Evolutionary conservation across 805 yeast species (phyloP), one percentile per base, ranked within the genome.

Genomic region (Myxozyma sirexii): DNA sequence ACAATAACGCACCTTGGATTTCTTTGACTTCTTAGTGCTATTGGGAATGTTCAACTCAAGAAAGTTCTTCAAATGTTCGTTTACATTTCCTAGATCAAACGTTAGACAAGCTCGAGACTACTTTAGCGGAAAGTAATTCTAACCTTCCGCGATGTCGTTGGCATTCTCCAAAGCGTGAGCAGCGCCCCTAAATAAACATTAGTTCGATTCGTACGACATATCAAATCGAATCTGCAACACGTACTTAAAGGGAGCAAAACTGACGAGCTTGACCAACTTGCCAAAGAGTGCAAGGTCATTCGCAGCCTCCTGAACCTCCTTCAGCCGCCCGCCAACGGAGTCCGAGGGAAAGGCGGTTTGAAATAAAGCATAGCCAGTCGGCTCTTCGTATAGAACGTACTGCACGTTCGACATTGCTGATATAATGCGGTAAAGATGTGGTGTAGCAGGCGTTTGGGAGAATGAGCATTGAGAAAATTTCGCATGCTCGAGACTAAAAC

Each of bases 81-180:
- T 87, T 58, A 93, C 96, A 69, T 92, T 82, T 72, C 62, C 60
- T 54, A 29, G 42, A 33, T 42, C 29, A 23, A 10, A 23, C 23
- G 35, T 7, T 19, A 27, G 26, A 26, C 6, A 17, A 6, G 50
- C 2, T 2, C 13, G 48, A 17, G 4, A 24, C 4, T n/a, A 29
- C 27, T 21, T 7, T 38, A 17, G 37, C 7, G 15, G 26, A 12
- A 7, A 29, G 39, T 23, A 23, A 37, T 15, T 19, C 21, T 15
- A 13, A 38, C 99, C 99, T 79, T 94, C 99, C 67, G 97, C 89
- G 69, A 94, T 88, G 74, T 94, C 98, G 74, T 94, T 94, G 69
- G 98, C 97, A 74, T 94, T 94, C 77, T 93, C 98, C 72, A 94
- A 84, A 62, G 99, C 99, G 77, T 94, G 98, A 54, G 99, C 98